Evolutionary conservation across 805 yeast species (phyloP).

Genomic region (Metschnikowia lochheadii): DNA sequence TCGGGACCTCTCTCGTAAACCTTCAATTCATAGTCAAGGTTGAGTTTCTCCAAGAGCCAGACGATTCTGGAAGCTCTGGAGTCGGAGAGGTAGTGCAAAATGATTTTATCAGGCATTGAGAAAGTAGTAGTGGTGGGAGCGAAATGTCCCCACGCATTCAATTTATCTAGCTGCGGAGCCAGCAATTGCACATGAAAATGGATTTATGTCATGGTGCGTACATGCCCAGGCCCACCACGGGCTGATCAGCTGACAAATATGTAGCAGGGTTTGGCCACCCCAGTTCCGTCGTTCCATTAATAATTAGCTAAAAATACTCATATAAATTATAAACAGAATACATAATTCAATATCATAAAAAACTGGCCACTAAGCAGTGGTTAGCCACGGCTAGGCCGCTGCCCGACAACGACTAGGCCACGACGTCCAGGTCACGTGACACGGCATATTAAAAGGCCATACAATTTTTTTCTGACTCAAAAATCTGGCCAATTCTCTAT

Average conservation of each 20-base stretch:
- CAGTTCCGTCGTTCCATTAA: too few relatives aligned
- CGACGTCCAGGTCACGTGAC: not conserved
- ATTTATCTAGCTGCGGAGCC: not conserved
- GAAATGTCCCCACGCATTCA: not conserved
- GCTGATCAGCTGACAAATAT: too few relatives aligned
- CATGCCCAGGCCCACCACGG: not conserved
- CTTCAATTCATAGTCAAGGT: slow-evolving; percentile 31
- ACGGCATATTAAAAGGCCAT: not conserved
- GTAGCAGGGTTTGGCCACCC: too few relatives aligned
- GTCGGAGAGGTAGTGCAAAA: slow-evolving; percentile 26
- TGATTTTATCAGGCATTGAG: slow-evolving; percentile 12
- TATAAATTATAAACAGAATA: too few relatives aligned
- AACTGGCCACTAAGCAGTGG: too few relatives aligned
- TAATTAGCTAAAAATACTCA: too few relatives aligned
- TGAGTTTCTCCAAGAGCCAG: slow-evolving; percentile 37
- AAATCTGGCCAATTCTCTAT: not conserved
- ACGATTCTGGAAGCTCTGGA: slow-evolving; percentile 37
- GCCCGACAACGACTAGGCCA: too few relatives aligned
- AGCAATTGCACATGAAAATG: slow-evolving; percentile 1
- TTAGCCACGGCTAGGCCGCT: too few relatives aligned
- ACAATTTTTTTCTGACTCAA: not conserved
- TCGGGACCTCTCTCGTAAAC: slow-evolving; percentile 23
- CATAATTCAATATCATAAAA: too few relatives aligned
- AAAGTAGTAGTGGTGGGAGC: not conserved
- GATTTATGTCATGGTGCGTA: not conserved